Percentiles rank a stretch among this genome's conserved stretches.
phyloP scores from a whole-genome alignment of 2,329 filamentous ascomycete species.

The Epichloe brachyelytri region DNA sequence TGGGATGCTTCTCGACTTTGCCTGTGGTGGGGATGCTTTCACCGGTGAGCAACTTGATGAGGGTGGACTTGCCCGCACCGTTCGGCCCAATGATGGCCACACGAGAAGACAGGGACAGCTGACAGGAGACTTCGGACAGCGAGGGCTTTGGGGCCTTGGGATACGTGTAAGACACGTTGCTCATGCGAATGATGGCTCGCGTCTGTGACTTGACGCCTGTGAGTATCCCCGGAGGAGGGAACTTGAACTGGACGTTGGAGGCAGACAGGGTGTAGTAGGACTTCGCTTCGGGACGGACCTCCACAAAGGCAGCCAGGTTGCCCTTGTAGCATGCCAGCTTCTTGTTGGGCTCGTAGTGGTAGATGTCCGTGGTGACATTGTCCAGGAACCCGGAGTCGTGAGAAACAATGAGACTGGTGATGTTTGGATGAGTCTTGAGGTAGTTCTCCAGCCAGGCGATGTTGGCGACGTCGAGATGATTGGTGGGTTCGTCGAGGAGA shows the following conservation, averaged over 20 bases:
- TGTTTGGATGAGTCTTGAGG: conserved; percentile 87
- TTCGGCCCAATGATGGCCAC: conserved; percentile 96
- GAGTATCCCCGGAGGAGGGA: conserved; percentile 87
- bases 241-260: conserved; percentile 89
- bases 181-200: conserved; percentile 90
- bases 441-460: conserved; percentile 95
- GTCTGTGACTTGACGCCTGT: conserved; percentile 93
- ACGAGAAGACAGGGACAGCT: conserved; percentile 77
- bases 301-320: conserved; percentile 73
- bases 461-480: conserved; percentile 93
- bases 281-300: conserved; percentile 84
- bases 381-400: conserved; percentile 98
- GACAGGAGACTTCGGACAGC: conserved; percentile 75
- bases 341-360: conserved; percentile 94
- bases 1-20: conserved; percentile 95
- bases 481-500: conserved; percentile 94
- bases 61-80: conserved; percentile 93
- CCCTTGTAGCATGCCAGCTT: conserved; percentile 81
- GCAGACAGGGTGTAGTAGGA: conserved; percentile 94
- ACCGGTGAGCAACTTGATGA: conserved; percentile 94
- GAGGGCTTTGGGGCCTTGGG: conserved; percentile 81
- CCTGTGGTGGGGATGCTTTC: conserved; percentile 74
- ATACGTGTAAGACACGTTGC: conserved; percentile 82
- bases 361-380: conserved; percentile 95
- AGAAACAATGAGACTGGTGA: conserved; percentile 93